Base-by-base conservation (phyloP, 1,139 yeast species). In the Candida freyschussii region DNA sequence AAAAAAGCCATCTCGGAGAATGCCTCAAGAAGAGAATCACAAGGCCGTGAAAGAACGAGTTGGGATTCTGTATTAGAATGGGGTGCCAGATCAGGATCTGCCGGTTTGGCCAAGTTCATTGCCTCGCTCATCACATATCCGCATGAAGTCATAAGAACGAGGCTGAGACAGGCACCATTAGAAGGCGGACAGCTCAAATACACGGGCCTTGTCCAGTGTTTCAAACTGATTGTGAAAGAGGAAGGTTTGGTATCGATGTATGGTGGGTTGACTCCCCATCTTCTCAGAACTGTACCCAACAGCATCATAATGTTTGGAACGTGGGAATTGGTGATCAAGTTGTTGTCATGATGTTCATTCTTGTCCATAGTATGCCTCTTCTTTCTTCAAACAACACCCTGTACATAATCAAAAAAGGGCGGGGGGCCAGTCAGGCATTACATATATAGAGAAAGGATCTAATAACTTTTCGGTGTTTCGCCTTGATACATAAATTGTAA, bases 221-320 rank as follows among this genome's bases (percentile, higher is more conserved):
- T 93, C 66, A 75, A 68, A 50, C 65, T 87, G 25, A 78, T 93
- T 13, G 63, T 85, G 14, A 84, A 80, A 52, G 96, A 91, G 55
- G 98, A 93, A 62, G 98, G 99, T 1, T 60, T 91, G 34, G 78
- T 73, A 4, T 83, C 96, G 25, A 83, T 93, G 89, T 93, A 93
- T 55, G 96, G 99, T 39, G 99, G 99, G 1, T 68, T 93, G 53
- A 91, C 98, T 2, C 97, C 98, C 3, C 99, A 93, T 61, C 67
- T 93, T 50, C 72, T 93, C 62, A 75, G 98, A 60, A 93, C 98
- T 0, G 98, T 93, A 30, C 99, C 99, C 3, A 93, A 91, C 59
- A 85, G 96, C 49, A 87, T 93, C 55, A 89, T 93, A 45, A 91
- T 93, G 97, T 93, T 93, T 67, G 98, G 99, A 23, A 89, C 98